A percentile compares a stretch with the other conserved stretches of the same genome.
Conservation (phyloP, 2,329 filamentous ascomycete species). For the Aphanocladium album region DNA sequence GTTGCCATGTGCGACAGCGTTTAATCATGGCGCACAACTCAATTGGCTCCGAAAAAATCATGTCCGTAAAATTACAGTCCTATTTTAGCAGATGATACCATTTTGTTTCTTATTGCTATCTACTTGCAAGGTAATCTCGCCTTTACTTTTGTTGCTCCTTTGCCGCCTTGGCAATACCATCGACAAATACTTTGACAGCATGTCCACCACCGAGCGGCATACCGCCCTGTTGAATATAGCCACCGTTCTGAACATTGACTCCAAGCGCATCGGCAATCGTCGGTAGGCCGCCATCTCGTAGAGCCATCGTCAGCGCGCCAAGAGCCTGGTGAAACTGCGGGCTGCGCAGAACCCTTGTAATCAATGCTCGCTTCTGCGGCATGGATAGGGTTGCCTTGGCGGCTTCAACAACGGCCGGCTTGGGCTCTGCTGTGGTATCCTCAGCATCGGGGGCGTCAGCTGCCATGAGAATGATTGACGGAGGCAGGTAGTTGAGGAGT, state of each 20-base stretch:
- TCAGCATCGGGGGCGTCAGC: slow-evolving; percentile 57
- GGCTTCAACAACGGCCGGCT: slow-evolving; percentile 61
- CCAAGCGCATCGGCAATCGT: slow-evolving; percentile 82
- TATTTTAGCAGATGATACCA: not conserved
- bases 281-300: slow-evolving; percentile 85
- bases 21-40: not conserved
- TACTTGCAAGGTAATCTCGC: not conserved
- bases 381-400: slow-evolving; percentile 69
- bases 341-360: slow-evolving; percentile 78
- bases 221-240: slow-evolving; percentile 69
- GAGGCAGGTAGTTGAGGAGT: slow-evolving; percentile 73
- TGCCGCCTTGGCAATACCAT: slow-evolving; percentile 78
- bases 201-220: slow-evolving; percentile 84
- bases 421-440: slow-evolving; percentile 58
- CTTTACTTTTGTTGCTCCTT: slow-evolving; percentile 44
- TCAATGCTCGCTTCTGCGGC: slow-evolving; percentile 71
- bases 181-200: slow-evolving; percentile 85
- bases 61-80: not conserved
- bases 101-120: not conserved
- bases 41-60: not conserved
- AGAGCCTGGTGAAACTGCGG: slow-evolving; percentile 89
- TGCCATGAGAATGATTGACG: slow-evolving; percentile 69
- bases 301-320: slow-evolving; percentile 76
- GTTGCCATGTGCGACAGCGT: not conserved
- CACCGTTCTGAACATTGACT: slow-evolving; percentile 77